A percentile compares a stretch with the other conserved stretches of the same genome.
Conservation (phyloP, 805 yeast genomes). For the Pichia manshurica region DNA sequence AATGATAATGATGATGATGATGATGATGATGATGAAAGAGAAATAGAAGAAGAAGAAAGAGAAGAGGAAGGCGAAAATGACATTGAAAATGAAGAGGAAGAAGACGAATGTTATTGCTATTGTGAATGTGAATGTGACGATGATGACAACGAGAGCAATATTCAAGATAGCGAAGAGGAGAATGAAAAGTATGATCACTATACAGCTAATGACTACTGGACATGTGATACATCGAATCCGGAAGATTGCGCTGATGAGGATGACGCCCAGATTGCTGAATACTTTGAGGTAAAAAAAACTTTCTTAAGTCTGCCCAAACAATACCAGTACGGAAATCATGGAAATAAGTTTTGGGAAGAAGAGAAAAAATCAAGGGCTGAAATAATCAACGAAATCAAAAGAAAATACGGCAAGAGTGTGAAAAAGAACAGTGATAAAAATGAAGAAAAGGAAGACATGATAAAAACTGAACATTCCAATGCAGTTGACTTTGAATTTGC, state of each 20-base stretch:
- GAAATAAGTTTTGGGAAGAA: conserved; percentile 13
- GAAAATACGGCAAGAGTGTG: neutral
- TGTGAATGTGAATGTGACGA: neutral
- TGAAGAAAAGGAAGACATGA: no score
- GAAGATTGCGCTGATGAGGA: conserved; percentile 3
- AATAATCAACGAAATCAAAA: conserved; percentile 11
- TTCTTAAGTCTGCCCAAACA: conserved; percentile 2
- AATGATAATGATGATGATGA: neutral
- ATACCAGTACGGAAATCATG: neutral
- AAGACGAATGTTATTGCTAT: neutral
- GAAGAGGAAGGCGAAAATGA: neutral
- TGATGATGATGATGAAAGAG: conserved; percentile 2
- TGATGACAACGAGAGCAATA: neutral
- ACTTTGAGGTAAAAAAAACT: neutral
- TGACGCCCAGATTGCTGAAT: neutral
- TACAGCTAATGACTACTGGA: neutral
- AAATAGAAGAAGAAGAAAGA: neutral
- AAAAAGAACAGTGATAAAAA: neutral
- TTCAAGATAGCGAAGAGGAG: neutral
- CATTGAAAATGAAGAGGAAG: conserved; percentile 1
- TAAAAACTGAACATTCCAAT: neutral
- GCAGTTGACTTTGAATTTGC: conserved; percentile 22
- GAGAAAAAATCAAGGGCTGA: conserved; percentile 19
- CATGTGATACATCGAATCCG: neutral
- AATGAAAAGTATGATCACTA: neutral